Evolutionary conservation across 495 filamentous ascomycete species (phyloP), one percentile per base, ranked within the genome.

Genomic region (Thozetella sp.): DNA sequence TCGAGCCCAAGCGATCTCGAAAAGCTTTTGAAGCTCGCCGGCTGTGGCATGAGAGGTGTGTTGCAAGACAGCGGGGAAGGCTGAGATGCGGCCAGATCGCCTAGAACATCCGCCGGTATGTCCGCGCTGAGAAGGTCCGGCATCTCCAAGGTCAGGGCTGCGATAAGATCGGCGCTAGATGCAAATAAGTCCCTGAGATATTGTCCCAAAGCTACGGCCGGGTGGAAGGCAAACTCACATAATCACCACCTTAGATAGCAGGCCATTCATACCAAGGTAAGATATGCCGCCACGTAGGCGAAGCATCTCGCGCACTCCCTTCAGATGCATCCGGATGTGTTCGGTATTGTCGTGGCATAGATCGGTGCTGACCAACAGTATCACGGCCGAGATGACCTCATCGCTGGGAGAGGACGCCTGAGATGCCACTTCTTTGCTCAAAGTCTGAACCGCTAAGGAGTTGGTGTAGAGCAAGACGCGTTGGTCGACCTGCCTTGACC

Each of bases 211-310:
- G n/a, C n/a, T n/a, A n/a, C n/a, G n/a, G n/a, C n/a, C n/a, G n/a
- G n/a, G n/a, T n/a, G 22, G 40, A 48, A 48, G 15, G 26, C 48
- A 51, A 37, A 52, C 63, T 56, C 34, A 65, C 63, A 65, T 46
- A 13, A 62, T 37, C 10, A 59, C 59, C 25, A 55, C 56, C 37
- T 59, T 62, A 3, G 53, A 52, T 26, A 65, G 34, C 1, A 13
- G 11, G 9, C 43, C 43, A 25, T 48, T 25, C 19, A 40, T 54
- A 0, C 34, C 62, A 22, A 62, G 19, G 13, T 13, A 24, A 0
- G 26, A 2, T 13, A 65, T 25, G 0, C 59, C 59, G 19, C 63
- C 63, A 0, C 56, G 22, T 2, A 48, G 10, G 22, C 25, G 17
- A 0, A 30, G 30, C 48, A 65, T 62, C 11, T 65, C 22, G 3